These are phyloP conservation scores for Trichoderma koningiopsis DNA, from an alignment of 2,329 filamentous ascomycete species.

Conservation along the genomic window DNA sequence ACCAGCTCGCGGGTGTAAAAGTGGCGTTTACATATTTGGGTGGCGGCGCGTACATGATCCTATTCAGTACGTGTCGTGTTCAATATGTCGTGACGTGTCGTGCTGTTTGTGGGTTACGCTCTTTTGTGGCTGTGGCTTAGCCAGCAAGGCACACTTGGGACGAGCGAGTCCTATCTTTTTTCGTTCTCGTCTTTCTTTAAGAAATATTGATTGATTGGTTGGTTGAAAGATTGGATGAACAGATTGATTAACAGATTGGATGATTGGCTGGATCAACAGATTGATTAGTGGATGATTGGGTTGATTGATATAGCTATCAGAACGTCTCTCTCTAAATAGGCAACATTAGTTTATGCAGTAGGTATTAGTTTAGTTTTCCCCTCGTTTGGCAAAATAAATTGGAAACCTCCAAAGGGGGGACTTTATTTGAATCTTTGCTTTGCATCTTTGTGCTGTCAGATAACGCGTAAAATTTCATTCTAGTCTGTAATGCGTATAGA, in stretches of 20 bases:
- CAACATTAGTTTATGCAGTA: conserved; percentile 17
- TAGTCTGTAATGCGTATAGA: conserved; percentile 15
- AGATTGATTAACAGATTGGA: background rate
- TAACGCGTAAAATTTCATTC: conserved; percentile 22
- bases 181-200: background rate
- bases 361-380: conserved; percentile 19
- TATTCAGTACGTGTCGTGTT: background rate
- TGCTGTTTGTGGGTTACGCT: background rate
- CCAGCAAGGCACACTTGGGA: conserved; percentile 1
- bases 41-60: background rate
- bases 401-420: background rate
- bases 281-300: background rate
- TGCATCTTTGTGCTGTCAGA: background rate
- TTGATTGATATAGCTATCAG: conserved; percentile 7
- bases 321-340: conserved; percentile 1
- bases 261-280: background rate
- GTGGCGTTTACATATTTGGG: background rate
- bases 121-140: background rate
- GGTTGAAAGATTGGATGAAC: background rate
- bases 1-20: conserved; percentile 21
- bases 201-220: background rate
- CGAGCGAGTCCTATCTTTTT: background rate
- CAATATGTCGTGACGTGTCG: background rate
- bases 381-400: background rate
- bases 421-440: background rate